Conservation (phyloP, 2,329 filamentous ascomycete species). For the Zalaria obscura region DNA sequence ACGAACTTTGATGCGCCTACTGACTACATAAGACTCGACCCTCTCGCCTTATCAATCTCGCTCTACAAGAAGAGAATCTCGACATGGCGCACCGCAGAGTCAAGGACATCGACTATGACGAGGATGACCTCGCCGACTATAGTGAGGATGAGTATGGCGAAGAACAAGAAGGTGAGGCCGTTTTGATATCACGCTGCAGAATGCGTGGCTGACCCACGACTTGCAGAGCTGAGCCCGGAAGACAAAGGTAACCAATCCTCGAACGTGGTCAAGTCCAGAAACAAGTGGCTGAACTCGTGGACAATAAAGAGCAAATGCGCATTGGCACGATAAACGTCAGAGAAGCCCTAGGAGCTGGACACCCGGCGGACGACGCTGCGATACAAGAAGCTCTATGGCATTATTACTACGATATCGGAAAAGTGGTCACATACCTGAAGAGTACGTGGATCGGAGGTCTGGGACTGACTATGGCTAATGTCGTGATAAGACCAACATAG, state of each 20-base stretch:
- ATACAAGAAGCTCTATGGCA: slow-evolving; percentile 89
- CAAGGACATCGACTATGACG: slow-evolving; percentile 33
- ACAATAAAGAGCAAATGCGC: slow-evolving; percentile 38
- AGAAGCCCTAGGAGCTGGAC: slow-evolving; percentile 47
- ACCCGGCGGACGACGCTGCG: slow-evolving; percentile 51
- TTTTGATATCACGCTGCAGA: not conserved
- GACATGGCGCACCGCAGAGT: slow-evolving; percentile 21
- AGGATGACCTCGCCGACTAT: slow-evolving; percentile 39
- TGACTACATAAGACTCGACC: too few species aligned
- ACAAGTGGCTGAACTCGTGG: slow-evolving; percentile 6
- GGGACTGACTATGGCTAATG: too few species aligned
- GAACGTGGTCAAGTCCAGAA: slow-evolving; percentile 1
- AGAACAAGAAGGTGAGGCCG: slow-evolving; percentile 8
- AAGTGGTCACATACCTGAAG: slow-evolving; percentile 66
- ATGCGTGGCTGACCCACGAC: not conserved
- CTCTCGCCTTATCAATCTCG: too few species aligned
- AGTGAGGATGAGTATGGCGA: slow-evolving; percentile 23
- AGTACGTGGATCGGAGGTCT: slow-evolving; percentile 30
- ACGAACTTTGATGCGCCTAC: too few species aligned
- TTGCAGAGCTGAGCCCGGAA: slow-evolving; percentile 21
- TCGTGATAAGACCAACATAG: slow-evolving; percentile 12
- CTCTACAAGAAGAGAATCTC: too few species aligned
- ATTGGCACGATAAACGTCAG: slow-evolving; percentile 53
- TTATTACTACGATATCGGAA: slow-evolving; percentile 87
- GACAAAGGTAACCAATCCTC: slow-evolving; percentile 15